Base-by-base conservation (phyloP, 2,329 filamentous ascomycete species). In the Zasmidium cellare region DNA sequence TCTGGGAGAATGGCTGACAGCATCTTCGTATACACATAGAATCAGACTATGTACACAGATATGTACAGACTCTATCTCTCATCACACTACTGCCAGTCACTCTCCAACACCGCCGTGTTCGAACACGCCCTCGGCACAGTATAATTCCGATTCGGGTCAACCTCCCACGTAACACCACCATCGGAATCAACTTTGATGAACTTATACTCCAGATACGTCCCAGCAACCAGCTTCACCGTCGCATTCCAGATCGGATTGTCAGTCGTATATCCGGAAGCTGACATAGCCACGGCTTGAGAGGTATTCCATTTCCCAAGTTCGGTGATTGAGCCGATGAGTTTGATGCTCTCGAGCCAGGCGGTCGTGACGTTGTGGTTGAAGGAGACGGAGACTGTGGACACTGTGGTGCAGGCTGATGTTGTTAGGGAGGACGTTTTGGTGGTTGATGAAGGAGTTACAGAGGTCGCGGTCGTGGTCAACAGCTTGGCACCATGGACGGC, bases 141-240 rank as follows among this genome's bases (percentile, higher is more conserved):
- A 56, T 73, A 79, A n/a, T 56, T 66, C 19, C 75, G 68, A 59
- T 80, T 79, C 2, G 76, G 71, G 62, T 87, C 87, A 49, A 75
- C 77, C 75, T 91, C 88, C 87, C 88, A 91, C 2, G 74, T 77
- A 6, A 87, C 73, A 0, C 74, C 75, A 0, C 85, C 83, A 64
- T 81, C 79, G 0, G 72, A 66, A 6, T 79, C 77, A 41, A 87
- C 79, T 53, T 84, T 82, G 66, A 91, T 81, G 68, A 84, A 91
- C 76, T 91, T 90, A 57, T 70, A 69, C 51, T 70, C 57, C 35
- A 91, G 76, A 2, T 72, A 74, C 48, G 78, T 76, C 1, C 87
- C 87, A 0, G 84, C 78, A 0, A 77, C 72, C 12, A 91, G 71
- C 0, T 74, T 76, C 24, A 90, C 69, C 0, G 81, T 82, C 0